Conservation (phyloP, 148 eudicot species). For the Chenopodium suecicum region DNA sequence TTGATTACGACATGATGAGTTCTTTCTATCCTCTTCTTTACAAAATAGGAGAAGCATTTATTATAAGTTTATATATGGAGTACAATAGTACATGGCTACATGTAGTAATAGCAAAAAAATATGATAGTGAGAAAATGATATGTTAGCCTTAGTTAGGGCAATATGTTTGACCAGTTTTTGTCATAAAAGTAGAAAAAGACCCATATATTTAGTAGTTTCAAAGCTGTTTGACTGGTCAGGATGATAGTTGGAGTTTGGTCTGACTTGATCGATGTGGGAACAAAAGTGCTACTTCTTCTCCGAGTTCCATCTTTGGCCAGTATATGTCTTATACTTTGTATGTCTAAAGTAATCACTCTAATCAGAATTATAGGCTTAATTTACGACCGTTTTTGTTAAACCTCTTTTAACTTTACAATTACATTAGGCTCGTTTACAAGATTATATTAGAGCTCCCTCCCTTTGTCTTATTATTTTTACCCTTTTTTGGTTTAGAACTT, state of each 20-base stretch:
- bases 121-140: constrained; percentile 13
- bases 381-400: not conserved
- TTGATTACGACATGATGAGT: too few species aligned
- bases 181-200: constrained; percentile 11
- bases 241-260: constrained; percentile 25
- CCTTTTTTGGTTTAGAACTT: not conserved
- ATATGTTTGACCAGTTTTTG: constrained; percentile 5
- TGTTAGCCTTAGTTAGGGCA: too few species aligned
- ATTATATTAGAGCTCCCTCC: not conserved
- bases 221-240: constrained; percentile 20
- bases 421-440: not conserved
- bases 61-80: too few species aligned
- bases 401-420: too few species aligned
- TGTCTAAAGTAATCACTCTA: not conserved
- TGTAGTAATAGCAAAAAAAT: not conserved
- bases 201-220: constrained; percentile 13
- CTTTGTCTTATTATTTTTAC: not conserved
- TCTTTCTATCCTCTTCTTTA: too few species aligned
- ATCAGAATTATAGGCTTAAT: not conserved
- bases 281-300: not conserved
- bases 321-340: too few species aligned
- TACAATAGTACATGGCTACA: too few species aligned
- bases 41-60: too few species aligned
- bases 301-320: not conserved
- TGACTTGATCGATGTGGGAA: constrained; percentile 18